A percentile compares a stretch with the other conserved stretches of the same genome.
Evolutionary conservation across 306 rosid species (phyloP).

Genomic region (Malus asiatica): DNA sequence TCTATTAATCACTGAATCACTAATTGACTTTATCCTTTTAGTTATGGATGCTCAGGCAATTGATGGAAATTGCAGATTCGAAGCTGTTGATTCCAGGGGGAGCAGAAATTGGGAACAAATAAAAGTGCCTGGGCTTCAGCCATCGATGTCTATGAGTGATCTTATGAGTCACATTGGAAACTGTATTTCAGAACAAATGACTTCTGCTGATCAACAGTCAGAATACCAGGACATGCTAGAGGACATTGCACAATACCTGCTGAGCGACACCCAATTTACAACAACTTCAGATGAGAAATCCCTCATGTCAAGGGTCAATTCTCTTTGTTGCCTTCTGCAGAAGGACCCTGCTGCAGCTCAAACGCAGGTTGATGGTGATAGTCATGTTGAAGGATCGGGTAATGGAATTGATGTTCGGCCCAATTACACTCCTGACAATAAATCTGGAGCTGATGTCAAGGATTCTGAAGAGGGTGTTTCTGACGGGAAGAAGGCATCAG

Average conservation of each 20-base stretch:
- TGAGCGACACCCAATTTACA: conserved; percentile 57
- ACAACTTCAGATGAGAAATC: conserved; percentile 69
- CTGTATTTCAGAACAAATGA: conserved; percentile 66
- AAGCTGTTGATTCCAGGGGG: conserved; percentile 41
- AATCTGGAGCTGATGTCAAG: conserved; percentile 20
- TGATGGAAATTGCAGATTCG: conserved; percentile 59
- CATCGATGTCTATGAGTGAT: conserved; percentile 75
- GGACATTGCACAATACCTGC: conserved; percentile 62
- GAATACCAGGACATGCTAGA: conserved; percentile 54
- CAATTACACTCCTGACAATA: conserved; percentile 10
- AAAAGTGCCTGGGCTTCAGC: conserved; percentile 54
- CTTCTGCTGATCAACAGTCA: conserved; percentile 38
- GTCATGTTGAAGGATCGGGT: conserved; percentile 23
- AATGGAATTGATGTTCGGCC: conserved; percentile 30
- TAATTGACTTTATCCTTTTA: conserved; percentile 13
- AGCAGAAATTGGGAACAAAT: conserved; percentile 54
- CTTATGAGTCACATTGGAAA: conserved; percentile 61
- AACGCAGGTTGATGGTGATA: conserved; percentile 23
- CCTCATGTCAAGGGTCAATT: conserved; percentile 83
- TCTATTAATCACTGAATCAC: neutral
- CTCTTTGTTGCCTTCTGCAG: conserved; percentile 76
- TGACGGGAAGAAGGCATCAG: conserved; percentile 34
- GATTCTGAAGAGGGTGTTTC: conserved; percentile 35
- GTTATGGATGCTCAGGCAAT: conserved; percentile 43
- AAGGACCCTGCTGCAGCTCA: conserved; percentile 51